phyloP scores from a whole-genome alignment of 352 stramenopile genomes.

The Achlya hypogyna region DNA sequence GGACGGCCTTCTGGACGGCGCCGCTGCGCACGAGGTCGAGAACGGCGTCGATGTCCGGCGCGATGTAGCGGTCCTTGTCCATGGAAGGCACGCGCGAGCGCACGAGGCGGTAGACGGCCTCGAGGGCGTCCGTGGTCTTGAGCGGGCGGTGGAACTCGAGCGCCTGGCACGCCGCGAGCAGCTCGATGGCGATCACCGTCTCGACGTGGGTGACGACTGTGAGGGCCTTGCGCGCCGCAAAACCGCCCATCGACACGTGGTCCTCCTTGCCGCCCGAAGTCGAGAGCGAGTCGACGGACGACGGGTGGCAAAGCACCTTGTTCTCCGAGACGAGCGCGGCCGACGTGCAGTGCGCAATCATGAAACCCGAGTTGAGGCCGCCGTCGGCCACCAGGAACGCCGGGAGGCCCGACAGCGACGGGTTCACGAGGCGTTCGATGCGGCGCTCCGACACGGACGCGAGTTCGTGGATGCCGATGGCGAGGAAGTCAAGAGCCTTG shows the following conservation, averaged over 20 bases:
- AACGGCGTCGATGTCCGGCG: conserved; percentile 80
- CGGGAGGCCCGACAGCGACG: conserved; percentile 72
- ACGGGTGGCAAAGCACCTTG: conserved; percentile 82
- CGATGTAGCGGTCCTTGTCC: conserved; percentile 81
- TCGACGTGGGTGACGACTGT: conserved; percentile 82
- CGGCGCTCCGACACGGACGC: conserved; percentile 76
- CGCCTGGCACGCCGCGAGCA: conserved; percentile 80
- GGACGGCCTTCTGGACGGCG: conserved; percentile 45
- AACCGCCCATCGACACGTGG: conserved; percentile 85
- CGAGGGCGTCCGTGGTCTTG: conserved; percentile 68
- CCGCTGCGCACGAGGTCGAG: conserved; percentile 68
- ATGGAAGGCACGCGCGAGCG: conserved; percentile 45
- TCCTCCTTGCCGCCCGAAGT: conserved; percentile 84
- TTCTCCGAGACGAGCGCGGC: conserved; percentile 83
- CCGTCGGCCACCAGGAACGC: conserved; percentile 80
- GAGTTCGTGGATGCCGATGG: conserved; percentile 82
- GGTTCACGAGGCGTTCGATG: conserved; percentile 84
- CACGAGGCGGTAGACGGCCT: conserved; percentile 73
- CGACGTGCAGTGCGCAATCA: conserved; percentile 85
- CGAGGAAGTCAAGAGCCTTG: conserved; percentile 83
- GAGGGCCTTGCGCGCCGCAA: conserved; percentile 72
- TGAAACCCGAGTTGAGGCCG: conserved; percentile 85
- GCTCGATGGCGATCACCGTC: conserved; percentile 80
- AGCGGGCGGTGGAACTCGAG: conserved; percentile 76
- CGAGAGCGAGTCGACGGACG: conserved; percentile 83